Conservation (phyloP, 495 filamentous ascomycete species). For the Hyaloscypha finlandica region DNA sequence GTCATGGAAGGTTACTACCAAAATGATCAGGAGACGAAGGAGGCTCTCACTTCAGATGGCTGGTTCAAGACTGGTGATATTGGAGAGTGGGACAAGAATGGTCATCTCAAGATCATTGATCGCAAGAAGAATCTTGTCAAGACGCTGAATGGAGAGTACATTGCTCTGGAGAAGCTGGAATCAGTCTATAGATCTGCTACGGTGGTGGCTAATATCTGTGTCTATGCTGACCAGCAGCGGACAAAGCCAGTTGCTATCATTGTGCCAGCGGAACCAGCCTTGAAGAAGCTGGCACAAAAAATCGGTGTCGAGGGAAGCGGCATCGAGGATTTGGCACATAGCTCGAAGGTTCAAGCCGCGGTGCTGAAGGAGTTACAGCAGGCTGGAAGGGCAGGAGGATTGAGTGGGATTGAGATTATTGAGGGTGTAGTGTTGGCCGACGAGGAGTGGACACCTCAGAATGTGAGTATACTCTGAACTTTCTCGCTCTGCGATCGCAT, state of each 20-base stretch:
- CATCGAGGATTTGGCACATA: slow-evolving; percentile 79
- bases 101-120: slow-evolving; percentile 87
- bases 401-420: slow-evolving; percentile 87
- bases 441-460: slow-evolving; percentile 97
- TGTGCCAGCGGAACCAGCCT: slow-evolving; percentile 79
- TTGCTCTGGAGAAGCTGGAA: slow-evolving; percentile 98
- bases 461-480: slow-evolving; percentile 61
- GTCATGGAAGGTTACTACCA: slow-evolving; percentile 76
- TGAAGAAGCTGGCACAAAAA: slow-evolving; percentile 80
- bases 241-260: slow-evolving; percentile 92
- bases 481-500: not conserved
- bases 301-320: slow-evolving; percentile 69
- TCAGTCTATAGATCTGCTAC: slow-evolving; percentile 85
- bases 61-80: slow-evolving; percentile 98
- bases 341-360: slow-evolving; percentile 73
- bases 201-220: slow-evolving; percentile 92
- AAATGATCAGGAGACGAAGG: slow-evolving; percentile 82
- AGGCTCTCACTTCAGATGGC: slow-evolving; percentile 70
- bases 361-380: slow-evolving; percentile 84
- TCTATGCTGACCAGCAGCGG: slow-evolving; percentile 80
- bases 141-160: slow-evolving; percentile 95
- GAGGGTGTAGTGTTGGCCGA: slow-evolving; percentile 90
- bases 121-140: slow-evolving; percentile 99
- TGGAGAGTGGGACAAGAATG: slow-evolving; percentile 81
- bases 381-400: slow-evolving; percentile 71